Evolutionary conservation across 257 asterid genomes (phyloP).

Genomic region (Fraxinus excelsior): DNA sequence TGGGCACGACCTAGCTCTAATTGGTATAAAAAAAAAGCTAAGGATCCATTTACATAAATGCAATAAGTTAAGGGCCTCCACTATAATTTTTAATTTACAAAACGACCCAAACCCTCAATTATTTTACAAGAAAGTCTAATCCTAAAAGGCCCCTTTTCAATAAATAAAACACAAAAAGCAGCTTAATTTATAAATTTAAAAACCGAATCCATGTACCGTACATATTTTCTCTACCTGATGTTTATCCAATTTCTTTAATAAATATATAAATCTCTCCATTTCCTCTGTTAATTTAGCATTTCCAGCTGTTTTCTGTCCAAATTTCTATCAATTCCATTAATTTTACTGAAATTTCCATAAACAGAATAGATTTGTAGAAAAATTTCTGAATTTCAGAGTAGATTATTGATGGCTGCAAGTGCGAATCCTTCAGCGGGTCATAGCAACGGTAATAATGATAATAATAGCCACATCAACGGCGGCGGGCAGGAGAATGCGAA

Average conservation of each 20-base stretch:
- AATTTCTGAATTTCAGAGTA: background rate
- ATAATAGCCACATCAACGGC: conserved; percentile 34
- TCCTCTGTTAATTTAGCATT: background rate
- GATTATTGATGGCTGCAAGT: conserved; percentile 75
- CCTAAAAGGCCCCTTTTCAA: background rate
- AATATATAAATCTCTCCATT: conserved; percentile 2
- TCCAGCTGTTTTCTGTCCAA: background rate
- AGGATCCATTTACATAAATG: background rate
- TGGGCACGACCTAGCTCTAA: background rate
- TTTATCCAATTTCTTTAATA: conserved; percentile 4
- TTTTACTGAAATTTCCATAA: background rate
- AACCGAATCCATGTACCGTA: conserved; percentile 24
- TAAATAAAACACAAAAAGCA: background rate
- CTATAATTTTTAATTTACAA: background rate
- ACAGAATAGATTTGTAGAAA: background rate
- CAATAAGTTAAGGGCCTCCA: background rate
- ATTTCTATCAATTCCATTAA: background rate
- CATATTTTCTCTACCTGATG: conserved; percentile 21
- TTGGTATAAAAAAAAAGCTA: background rate
- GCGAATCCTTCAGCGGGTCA: conserved; percentile 59
- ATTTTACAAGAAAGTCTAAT: background rate
- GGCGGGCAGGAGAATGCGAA: conserved; percentile 47
- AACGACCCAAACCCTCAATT: background rate
- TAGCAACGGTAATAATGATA: conserved; percentile 35
- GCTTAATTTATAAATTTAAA: background rate